These are phyloP conservation scores for Stereocaulon alpinum DNA, from an alignment of 495 filamentous ascomycete genomes.

Conservation along the genomic window DNA sequence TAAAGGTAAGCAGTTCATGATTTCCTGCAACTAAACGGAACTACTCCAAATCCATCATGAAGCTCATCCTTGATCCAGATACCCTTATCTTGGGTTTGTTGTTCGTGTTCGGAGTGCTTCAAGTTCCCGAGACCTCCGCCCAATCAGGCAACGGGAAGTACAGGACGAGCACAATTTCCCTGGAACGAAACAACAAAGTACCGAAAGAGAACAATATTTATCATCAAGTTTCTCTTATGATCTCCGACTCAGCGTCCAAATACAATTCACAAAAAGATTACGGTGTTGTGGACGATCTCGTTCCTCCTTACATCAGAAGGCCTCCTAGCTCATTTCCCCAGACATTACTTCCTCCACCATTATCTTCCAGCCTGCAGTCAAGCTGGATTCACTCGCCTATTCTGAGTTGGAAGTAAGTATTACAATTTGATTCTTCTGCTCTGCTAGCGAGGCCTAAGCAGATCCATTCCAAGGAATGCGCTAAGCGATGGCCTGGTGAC, in stretches of 20 bases:
- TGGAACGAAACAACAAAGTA: not conserved
- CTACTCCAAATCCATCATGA: conserved; percentile 9
- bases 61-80: not conserved
- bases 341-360: not conserved
- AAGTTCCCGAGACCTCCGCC: conserved; percentile 1
- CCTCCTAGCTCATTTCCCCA: conserved; percentile 2
- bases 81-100: not conserved
- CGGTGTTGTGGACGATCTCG: not conserved
- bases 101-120: not conserved
- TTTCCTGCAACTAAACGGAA: not conserved
- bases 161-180: not conserved
- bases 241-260: not conserved
- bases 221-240: not conserved
- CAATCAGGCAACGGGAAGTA: not conserved
- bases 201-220: not conserved
- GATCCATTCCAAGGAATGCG: conserved; percentile 9
- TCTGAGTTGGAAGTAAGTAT: conserved; percentile 17
- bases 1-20: conserved; percentile 4
- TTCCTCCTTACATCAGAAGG: conserved; percentile 13
- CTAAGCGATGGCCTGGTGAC: conserved; percentile 1
- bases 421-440: not conserved
- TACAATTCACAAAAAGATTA: not conserved
- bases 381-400: conserved; percentile 19
- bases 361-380: conserved; percentile 5
- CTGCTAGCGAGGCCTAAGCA: not conserved